Evolutionary conservation across 352 stramenopile species (phyloP).

Genomic region (Globisporangium perplexum): DNA sequence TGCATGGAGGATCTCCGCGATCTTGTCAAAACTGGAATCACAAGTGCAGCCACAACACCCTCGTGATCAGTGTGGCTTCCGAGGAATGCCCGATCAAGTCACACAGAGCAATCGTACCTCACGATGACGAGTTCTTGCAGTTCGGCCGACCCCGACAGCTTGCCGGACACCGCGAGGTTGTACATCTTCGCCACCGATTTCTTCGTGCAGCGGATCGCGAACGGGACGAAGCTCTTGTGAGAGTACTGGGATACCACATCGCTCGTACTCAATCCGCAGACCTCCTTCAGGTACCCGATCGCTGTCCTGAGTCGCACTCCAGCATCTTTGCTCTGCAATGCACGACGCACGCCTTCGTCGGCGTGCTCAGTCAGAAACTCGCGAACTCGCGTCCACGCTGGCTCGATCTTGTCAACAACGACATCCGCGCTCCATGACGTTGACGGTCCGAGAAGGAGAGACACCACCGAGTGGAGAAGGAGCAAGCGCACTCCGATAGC

Average conservation of each 20-base stretch:
- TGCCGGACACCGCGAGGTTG: conserved; percentile 27
- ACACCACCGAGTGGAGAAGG: conserved; percentile 5
- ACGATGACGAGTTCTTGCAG: conserved; percentile 27
- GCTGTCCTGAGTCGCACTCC: conserved; percentile 11
- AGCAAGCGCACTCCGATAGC: background rate
- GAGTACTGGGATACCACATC: background rate
- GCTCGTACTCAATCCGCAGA: conserved; percentile 5
- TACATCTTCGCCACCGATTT: conserved; percentile 35
- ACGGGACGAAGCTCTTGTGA: conserved; percentile 21
- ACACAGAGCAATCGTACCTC: conserved; percentile 24
- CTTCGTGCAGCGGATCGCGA: conserved; percentile 35
- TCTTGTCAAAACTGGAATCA: conserved; percentile 15
- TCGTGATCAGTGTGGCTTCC: background rate
- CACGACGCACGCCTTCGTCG: conserved; percentile 1
- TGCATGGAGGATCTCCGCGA: conserved; percentile 2
- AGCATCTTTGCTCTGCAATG: conserved; percentile 1
- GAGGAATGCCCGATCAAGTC: conserved; percentile 20
- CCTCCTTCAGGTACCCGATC: conserved; percentile 26
- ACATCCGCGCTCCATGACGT: background rate
- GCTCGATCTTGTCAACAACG: background rate
- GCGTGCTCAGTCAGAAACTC: conserved; percentile 1
- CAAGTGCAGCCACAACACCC: background rate
- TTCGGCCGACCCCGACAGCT: conserved; percentile 17
- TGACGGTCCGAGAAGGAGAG: conserved; percentile 6
- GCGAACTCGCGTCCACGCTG: background rate